A percentile compares a stretch with the other conserved stretches of the same genome.
These are phyloP conservation scores for Salix arbutifolia DNA, from an alignment of 345 rosid species.

Conservation along the genomic window DNA sequence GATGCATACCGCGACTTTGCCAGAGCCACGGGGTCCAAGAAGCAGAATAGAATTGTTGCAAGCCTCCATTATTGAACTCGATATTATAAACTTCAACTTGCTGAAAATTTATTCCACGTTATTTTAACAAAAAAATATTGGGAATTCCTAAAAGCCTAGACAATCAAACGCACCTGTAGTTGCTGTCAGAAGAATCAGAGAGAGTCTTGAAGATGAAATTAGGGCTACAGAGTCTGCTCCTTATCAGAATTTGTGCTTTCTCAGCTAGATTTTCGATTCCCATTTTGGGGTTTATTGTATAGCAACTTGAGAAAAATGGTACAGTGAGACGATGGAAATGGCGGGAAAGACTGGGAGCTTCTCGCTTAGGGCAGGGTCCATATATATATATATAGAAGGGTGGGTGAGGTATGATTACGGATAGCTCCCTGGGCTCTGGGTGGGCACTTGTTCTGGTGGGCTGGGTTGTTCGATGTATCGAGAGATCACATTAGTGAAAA, in stretches of 20 bases:
- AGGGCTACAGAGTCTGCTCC: constrained; percentile 64
- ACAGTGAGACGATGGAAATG: neutral
- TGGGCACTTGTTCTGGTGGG: neutral
- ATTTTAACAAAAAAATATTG: no score
- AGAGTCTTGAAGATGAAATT: constrained; percentile 57
- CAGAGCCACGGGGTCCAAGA: constrained; percentile 91
- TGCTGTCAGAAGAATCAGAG: constrained; percentile 61
- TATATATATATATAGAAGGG: no score
- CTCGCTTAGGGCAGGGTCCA: neutral
- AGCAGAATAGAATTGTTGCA: constrained; percentile 91
- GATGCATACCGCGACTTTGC: constrained; percentile 60
- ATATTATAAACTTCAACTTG: constrained; percentile 67
- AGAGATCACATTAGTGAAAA: neutral
- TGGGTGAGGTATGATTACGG: neutral
- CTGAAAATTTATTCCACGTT: constrained; percentile 26
- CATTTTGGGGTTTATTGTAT: neutral
- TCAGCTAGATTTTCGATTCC: constrained; percentile 12
- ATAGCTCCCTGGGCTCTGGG: neutral
- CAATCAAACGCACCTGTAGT: constrained; percentile 53
- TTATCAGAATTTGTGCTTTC: constrained; percentile 38
- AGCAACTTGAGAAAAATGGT: neutral
- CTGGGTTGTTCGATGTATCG: neutral
- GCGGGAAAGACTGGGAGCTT: constrained; percentile 2
- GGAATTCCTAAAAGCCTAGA: neutral
- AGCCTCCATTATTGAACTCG: constrained; percentile 68